Conservation (phyloP, 768 basidiomycete genomes). For the Fomitopsis pulvina region DNA sequence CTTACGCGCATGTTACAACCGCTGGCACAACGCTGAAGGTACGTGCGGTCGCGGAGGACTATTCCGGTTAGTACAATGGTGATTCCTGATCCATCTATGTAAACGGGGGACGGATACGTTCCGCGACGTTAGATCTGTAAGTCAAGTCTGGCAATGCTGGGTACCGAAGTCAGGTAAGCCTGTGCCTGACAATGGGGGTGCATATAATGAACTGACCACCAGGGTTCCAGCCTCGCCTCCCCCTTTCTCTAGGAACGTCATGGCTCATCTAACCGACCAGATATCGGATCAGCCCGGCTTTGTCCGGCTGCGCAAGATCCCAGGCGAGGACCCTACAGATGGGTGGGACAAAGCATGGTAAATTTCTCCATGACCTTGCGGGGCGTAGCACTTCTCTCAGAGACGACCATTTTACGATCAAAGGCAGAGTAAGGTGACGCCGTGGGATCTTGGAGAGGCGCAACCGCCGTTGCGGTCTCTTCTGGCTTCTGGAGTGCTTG, state of each 20-base stretch:
- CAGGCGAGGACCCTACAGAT: neutral
- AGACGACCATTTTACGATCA: neutral
- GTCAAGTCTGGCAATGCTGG: no score
- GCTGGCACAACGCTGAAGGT: no score
- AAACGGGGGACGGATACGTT: no score
- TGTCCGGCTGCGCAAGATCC: neutral
- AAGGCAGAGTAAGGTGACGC: constrained; percentile 43
- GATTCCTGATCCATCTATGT: no score
- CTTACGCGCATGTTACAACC: no score
- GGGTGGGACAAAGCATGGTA: constrained; percentile 20
- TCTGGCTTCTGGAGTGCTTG: constrained; percentile 37
- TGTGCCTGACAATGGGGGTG: neutral
- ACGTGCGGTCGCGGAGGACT: no score
- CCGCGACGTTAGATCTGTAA: no score
- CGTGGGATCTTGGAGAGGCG: constrained; percentile 53
- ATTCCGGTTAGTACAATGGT: no score
- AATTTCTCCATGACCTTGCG: neutral
- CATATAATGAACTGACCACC: neutral
- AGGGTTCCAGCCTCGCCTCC: neutral
- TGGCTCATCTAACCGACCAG: neutral
- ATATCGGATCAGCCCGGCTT: neutral
- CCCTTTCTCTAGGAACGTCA: neutral
- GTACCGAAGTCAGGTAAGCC: no score
- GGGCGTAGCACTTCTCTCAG: neutral
- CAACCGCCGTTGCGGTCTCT: constrained; percentile 48